Evolutionary conservation across 2,329 filamentous ascomycete species (phyloP).

Genomic region (Fusarium virguliforme): DNA sequence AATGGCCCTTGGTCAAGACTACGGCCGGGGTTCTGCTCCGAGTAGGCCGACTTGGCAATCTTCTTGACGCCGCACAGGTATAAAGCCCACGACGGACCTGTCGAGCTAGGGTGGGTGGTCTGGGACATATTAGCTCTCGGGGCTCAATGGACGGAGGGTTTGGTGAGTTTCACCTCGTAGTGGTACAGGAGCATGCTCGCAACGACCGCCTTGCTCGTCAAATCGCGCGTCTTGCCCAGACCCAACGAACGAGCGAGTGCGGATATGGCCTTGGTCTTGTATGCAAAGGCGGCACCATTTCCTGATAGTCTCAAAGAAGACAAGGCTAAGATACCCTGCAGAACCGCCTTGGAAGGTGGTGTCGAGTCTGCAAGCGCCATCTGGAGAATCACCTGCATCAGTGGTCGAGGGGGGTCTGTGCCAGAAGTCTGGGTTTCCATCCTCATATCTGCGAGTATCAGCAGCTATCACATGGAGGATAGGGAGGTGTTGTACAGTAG

Average conservation of each 20-base stretch:
- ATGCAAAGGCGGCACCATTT: background rate
- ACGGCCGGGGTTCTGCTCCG: background rate
- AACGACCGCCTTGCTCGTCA: background rate
- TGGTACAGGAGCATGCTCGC: constrained; percentile 8
- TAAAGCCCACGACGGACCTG: background rate
- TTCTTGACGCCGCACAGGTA: constrained; percentile 10
- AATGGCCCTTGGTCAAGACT: background rate
- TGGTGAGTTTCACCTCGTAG: background rate
- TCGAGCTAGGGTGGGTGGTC: background rate
- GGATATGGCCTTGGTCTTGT: constrained; percentile 8
- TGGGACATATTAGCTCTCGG: background rate
- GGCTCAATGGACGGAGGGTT: rapidly evolving
- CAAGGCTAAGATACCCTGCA: background rate
- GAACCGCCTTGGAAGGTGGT: background rate
- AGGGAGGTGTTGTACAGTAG: background rate
- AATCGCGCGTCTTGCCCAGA: background rate
- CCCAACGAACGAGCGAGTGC: constrained; percentile 1
- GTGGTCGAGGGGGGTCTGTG: background rate
- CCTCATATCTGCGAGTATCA: background rate
- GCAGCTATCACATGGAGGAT: background rate
- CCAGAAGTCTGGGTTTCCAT: background rate
- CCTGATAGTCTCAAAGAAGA: background rate
- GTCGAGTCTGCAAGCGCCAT: constrained; percentile 9
- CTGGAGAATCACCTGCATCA: constrained; percentile 6
- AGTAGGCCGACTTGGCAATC: background rate